A percentile compares a stretch with the other conserved stretches of the same genome.
Evolutionary conservation across 164 flowering plant species (phyloP).

Genomic region (Euptelea pleiosperma): DNA sequence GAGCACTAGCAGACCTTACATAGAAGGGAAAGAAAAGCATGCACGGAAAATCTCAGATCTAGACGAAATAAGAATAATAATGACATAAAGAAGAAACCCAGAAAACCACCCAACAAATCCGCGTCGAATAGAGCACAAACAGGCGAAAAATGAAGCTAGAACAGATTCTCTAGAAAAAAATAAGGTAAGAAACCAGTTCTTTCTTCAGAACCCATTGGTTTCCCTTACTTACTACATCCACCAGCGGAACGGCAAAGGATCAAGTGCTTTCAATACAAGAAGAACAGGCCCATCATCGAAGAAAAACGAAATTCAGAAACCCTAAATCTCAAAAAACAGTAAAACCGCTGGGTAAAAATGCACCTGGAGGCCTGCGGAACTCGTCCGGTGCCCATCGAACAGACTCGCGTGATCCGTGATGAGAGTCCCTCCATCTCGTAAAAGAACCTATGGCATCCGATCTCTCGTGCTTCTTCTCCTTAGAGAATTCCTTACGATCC

Average conservation of each 20-base stretch:
- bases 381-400: constrained; percentile 45
- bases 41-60: neutral
- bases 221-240: neutral
- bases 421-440: constrained; percentile 67
- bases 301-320: constrained; percentile 2
- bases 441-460: constrained; percentile 27
- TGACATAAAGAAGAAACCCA: too few species aligned
- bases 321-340: neutral
- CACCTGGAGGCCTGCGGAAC: constrained; percentile 64
- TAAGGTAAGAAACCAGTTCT: neutral
- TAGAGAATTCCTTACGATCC: constrained; percentile 87
- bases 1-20: constrained; percentile 6
- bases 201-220: too few species aligned
- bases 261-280: neutral
- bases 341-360: constrained; percentile 8
- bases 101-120: too few species aligned
- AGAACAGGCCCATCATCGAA: neutral
- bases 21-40: neutral
- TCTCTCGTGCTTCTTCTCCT: constrained; percentile 76
- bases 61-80: neutral
- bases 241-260: neutral
- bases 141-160: neutral
- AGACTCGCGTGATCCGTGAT: constrained; percentile 38
- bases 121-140: too few species aligned
- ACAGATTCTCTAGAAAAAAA: neutral